phyloP scores from a whole-genome alignment of 169 alveolate genomes.

The Cryptosporidium bovis region DNA sequence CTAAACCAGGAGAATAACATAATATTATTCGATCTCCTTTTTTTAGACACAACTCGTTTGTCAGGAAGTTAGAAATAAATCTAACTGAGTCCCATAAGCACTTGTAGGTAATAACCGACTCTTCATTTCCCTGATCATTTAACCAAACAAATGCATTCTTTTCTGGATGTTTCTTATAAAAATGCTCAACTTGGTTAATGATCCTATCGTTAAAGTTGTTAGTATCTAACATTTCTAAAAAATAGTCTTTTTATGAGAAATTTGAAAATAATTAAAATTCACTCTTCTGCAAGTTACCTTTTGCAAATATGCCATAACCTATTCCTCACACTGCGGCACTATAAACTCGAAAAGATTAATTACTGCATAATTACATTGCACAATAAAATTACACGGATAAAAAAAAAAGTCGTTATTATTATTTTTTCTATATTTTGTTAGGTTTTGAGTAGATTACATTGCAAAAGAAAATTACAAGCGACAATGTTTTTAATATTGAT shows the following conservation, averaged over 20 bases:
- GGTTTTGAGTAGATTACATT: too few relatives aligned
- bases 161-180: slow-evolving; percentile 13
- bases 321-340: too few relatives aligned
- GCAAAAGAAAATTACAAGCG: too few relatives aligned
- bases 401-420: too few relatives aligned
- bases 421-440: too few relatives aligned
- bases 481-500: too few relatives aligned
- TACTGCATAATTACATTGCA: too few relatives aligned
- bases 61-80: slow-evolving; percentile 39
- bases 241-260: background rate
- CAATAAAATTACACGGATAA: too few relatives aligned
- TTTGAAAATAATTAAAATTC: background rate
- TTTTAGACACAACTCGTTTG: slow-evolving; percentile 25
- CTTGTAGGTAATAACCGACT: slow-evolving; percentile 28
- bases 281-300: slow-evolving; percentile 11
- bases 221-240: slow-evolving; percentile 1
- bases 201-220: slow-evolving; percentile 21
- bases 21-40: slow-evolving; percentile 62
- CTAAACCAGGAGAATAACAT: slow-evolving; percentile 80
- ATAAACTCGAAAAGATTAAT: too few relatives aligned
- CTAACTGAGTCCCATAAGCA: slow-evolving; percentile 32
- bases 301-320: slow-evolving; percentile 68
- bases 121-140: slow-evolving; percentile 72
- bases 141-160: slow-evolving; percentile 63
- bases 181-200: slow-evolving; percentile 55